These are phyloP conservation scores for Pseudisothecium myosuroides DNA, from an alignment of 225 moss, liverwort and hornwort species.

Conservation along the genomic window DNA sequence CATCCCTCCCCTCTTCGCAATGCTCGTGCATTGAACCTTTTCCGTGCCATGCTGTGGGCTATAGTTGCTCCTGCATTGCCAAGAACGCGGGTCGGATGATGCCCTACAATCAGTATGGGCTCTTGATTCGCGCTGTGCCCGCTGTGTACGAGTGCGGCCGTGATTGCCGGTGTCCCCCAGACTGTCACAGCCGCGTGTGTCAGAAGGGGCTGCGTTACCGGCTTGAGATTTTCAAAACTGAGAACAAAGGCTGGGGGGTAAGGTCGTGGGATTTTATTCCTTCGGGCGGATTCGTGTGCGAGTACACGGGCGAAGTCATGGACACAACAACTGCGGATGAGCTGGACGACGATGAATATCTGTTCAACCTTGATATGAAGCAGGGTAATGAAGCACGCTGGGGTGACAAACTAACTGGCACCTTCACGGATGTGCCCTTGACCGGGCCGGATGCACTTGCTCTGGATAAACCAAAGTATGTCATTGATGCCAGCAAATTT, in stretches of 20 bases:
- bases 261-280: slow-evolving; percentile 73
- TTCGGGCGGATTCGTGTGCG: slow-evolving; percentile 76
- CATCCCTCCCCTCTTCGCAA: neutral
- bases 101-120: slow-evolving; percentile 74
- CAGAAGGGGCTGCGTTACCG: slow-evolving; percentile 64
- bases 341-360: slow-evolving; percentile 61
- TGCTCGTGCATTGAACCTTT: slow-evolving; percentile 32
- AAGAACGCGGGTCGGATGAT: slow-evolving; percentile 26
- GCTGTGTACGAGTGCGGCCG: slow-evolving; percentile 71
- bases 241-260: slow-evolving; percentile 81
- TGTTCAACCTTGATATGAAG: slow-evolving; percentile 65
- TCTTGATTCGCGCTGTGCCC: slow-evolving; percentile 55
- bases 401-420: slow-evolving; percentile 22
- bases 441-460: neutral
- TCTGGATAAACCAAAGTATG: slow-evolving; percentile 19
- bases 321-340: slow-evolving; percentile 50
- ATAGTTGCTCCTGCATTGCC: slow-evolving; percentile 31
- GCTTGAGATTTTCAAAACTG: slow-evolving; percentile 77
- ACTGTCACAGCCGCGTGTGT: slow-evolving; percentile 59
- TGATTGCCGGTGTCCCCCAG: slow-evolving; percentile 27
- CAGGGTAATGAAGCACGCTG: slow-evolving; percentile 44
- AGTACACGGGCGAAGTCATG: slow-evolving; percentile 78
- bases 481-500: slow-evolving; percentile 61
- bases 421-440: neutral
- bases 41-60: slow-evolving; percentile 6